Conservation (phyloP, 192 early-diverging fungal species). For the Podila verticillata region DNA sequence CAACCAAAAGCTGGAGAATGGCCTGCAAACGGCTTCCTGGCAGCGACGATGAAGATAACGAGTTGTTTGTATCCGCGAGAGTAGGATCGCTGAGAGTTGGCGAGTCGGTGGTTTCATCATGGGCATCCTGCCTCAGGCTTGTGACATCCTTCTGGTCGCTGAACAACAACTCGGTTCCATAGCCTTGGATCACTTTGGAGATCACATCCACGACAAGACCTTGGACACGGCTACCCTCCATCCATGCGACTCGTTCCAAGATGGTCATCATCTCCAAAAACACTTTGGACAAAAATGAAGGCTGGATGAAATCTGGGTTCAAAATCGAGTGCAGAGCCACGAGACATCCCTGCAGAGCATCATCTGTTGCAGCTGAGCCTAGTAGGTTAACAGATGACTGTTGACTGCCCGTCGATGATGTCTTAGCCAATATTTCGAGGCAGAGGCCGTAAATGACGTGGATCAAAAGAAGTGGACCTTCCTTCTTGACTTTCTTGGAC, state of each 20-base stretch:
- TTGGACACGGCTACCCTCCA: constrained; percentile 71
- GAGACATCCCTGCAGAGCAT: constrained; percentile 60
- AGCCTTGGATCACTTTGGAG: constrained; percentile 32
- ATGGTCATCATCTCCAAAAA: constrained; percentile 77
- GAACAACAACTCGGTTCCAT: constrained; percentile 32
- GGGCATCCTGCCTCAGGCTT: neutral
- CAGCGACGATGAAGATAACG: neutral
- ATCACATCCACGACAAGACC: constrained; percentile 56
- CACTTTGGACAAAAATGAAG: constrained; percentile 56
- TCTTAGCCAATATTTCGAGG: constrained; percentile 64
- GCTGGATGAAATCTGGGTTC: constrained; percentile 49
- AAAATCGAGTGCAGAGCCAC: constrained; percentile 64
- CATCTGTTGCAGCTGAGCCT: constrained; percentile 42
- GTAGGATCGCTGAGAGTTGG: neutral
- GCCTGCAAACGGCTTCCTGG: constrained; percentile 25
- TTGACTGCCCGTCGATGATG: constrained; percentile 33
- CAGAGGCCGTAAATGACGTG: constrained; percentile 79
- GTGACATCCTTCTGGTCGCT: neutral
- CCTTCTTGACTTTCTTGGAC: neutral
- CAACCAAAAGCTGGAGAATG: constrained; percentile 37
- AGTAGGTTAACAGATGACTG: constrained; percentile 49
- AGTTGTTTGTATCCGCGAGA: neutral
- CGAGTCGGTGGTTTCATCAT: neutral
- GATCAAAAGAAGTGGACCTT: constrained; percentile 54
- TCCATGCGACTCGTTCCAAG: constrained; percentile 77